Base-by-base conservation (phyloP, 768 basidiomycete species). In the Mycena polygramma region DNA sequence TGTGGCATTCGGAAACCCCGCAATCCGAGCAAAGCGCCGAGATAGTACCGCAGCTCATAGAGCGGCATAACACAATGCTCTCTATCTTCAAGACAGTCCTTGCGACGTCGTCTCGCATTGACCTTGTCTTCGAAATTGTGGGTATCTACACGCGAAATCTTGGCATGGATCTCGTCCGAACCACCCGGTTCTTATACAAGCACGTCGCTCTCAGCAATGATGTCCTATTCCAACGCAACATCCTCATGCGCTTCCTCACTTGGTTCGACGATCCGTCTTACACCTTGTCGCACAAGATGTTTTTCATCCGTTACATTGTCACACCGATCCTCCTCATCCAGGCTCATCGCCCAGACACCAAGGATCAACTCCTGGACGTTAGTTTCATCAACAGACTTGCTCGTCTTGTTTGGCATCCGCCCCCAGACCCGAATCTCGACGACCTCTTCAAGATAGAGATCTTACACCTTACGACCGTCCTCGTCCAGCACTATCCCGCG, bases 391-490 rank as follows among this genome's bases (percentile, higher is more conserved):
- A 85, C 58, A 87, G 88, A 70, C 81, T 97, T 22, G 90, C 94
- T 77, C 86, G 84, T 57, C 86, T 89, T 48, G 89, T 98, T 54
- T 98, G 97, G 97, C 87, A 89, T 70, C 92, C 92, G 0, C 89
- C 94, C 79, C 87, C 88, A 14, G 88, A 90, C 24, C 81, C 83
- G 5, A 74, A 81, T 19, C 85, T 87, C 0, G 95, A 97, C 67
- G 97, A 99, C 76, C 86, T 90, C 71, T 93, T 97, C 80, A 92
- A 92, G 75, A 94, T 98, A 68, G 98, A 99, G 79, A 86, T 98
- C 20, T 85, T 98, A 48, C 92, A 97, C 75, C 83, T 99, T 76
- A 96, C 97, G 7, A 95, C 93, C 0, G 85, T 95, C 41, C 87
- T 99, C 69, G 92, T 99, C 6, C 93, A 97, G 69, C 87, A 92